Evolutionary conservation across 805 yeast species (phyloP), one percentile per base, ranked within the genome.

Genomic region (Starmerella bombicola): DNA sequence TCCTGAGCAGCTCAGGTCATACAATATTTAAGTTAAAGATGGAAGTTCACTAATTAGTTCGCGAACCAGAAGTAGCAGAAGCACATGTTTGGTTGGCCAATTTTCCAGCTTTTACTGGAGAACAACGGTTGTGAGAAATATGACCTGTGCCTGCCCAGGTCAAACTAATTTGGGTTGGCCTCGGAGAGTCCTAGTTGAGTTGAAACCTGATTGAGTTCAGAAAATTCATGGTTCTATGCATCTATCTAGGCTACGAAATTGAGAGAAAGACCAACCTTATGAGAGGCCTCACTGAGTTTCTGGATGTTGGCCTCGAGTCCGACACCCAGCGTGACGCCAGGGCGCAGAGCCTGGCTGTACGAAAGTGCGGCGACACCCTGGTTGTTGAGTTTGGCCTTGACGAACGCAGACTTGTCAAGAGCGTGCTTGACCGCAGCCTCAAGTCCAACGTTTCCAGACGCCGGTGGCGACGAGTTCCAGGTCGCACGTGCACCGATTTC

Each of bases 401-500:
- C 80, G 62, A 82, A 86, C 51, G 95, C 78, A 50, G 88, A 63
- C 44, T 72, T 63, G 71, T 91, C 98, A 62, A 93, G 77, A 55
- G 71, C 68, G 76, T 88, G 88, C 76, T 84, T 88, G 65, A 95
- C 76, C 57, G 95, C 97, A 52, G 86, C 80, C 74, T 91, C 98
- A 58, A 91, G 77, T 59, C 80, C 83, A 57, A 86, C 95, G 60
- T 76, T 78, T 64, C 78, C 57, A 30, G 81, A 73, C 54, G 85
- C 74, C 37, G 80, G 64, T 35, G 74, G 62, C 65, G 75, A 73
- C 50, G 94, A 77, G 70, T 85, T 95, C 77, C 88, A 83, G 53
- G 91, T 78, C 58, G 95, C 95, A 74, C 82, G 86, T 60, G 96
- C 94, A 71, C 96, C 98, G 57, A 85, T 94, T 75, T 91, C 95